Base-by-base conservation (phyloP, 352 stramenopile genomes). In the Globisporangium abappressorium region DNA sequence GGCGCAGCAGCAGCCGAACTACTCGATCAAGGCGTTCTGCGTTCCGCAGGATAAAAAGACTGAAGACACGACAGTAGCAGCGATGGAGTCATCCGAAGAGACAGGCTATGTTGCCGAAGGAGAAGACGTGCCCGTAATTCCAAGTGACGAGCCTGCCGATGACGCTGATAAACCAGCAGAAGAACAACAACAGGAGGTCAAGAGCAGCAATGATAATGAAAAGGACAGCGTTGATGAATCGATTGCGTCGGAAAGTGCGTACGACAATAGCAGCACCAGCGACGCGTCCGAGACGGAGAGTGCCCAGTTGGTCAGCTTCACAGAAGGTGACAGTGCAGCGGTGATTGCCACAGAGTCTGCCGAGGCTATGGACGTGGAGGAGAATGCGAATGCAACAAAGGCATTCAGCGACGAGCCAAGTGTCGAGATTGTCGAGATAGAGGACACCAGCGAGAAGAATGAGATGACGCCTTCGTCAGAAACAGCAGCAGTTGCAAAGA, bases 21-120 rank as follows among this genome's bases (percentile, higher is more conserved):
- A 70, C 57, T 89, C 81, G 18, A 93, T 93, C 59, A 84, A 81
- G 26, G 56, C 84, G 47, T 91, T 92, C 63, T 91, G 75, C 57
- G 67, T 87, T 34, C 71, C 57, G 2, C 62, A 57, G 36, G 1
- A 22, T 5, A 26, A 36, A 12, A 26, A 28, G 26, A 34, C 15
- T 43, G 28, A 4, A 43, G 55, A 26, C 5, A n/a, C 14, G 28
- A 6, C n/a, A 43, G 18, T 18, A 51, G 57, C 20, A 24, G 47
- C 49, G 20, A 46, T 20, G 3, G 18, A 36, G 18, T 47, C 30
- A 30, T 20, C 14, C 14, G 47, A 54, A 54, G 47, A 54, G 47
- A 54, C 47, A 54, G 20, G 5, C 14, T 54, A 7, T 54, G 47
- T 26, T 26, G 20, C 20, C 15, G 47, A 26, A 12, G 47, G 20